Base-by-base conservation (phyloP, 805 yeast genomes). In the Vanderwaltozyma verrucispora region DNA sequence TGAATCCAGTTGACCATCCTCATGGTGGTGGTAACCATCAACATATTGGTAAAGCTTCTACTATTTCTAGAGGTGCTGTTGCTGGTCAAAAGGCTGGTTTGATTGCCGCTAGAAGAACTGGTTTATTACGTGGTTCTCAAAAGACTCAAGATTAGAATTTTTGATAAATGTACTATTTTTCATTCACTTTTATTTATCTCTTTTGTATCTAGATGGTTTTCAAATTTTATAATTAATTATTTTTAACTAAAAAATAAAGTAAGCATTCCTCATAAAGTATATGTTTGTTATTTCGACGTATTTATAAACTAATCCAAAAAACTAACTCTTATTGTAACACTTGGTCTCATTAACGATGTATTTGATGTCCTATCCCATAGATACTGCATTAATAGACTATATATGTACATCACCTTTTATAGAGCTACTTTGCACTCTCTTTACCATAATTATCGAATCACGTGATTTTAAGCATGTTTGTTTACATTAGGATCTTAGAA, bases 21-120 rank as follows among this genome's bases (percentile, higher is more conserved):
- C 98, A 89, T 73, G 98, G 98, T 85, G 97, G 98, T 89, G 98
- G 98, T 89, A 88, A 88, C 95, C 97, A 89, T 75, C 97, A 89
- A 79, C 97, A 89, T 73, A 89, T 88, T 76, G 97, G 97, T 87
- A 89, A 89, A 80, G 96, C 97, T 65, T 89, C 97, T 62, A 89
- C 97, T 65, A 89, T 89, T 64, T 81, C 95, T 60, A 86, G 97
- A 83, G 95, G 95, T 72, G 96, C 97, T 57, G 97, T 89, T 69
- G 76, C 98, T 64, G 98, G 98, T 85, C 98, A 89, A 79, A 89
- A 89, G 94, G 95, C 94, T 69, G 98, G 98, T 89, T 86, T 89
- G 69, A 92, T 89, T 71, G 98, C 98, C 64, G 98, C 98, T 71
- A 87, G 98, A 86, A 87, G 98, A 82, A 89, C 97, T 64, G 98